phyloP scores from a whole-genome alignment of 495 filamentous ascomycete species.

The Xylaria scruposa region DNA sequence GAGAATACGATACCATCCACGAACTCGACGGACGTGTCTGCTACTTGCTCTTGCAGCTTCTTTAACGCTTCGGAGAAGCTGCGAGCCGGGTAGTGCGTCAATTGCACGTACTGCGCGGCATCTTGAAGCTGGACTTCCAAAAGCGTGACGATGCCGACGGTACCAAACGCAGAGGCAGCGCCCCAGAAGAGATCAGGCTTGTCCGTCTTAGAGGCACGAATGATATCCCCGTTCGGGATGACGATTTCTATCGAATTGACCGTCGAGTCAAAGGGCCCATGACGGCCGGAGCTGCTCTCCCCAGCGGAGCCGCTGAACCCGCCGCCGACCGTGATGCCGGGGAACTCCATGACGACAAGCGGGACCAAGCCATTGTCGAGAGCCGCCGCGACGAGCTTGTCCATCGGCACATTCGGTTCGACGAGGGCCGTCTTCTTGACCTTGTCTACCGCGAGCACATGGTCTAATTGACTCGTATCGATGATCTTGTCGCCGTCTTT shows the following conservation, averaged over 20 bases:
- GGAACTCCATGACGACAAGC: slow-evolving; percentile 68
- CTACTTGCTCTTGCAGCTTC: slow-evolving; percentile 39
- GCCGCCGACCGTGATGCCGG: slow-evolving; percentile 70
- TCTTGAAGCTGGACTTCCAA: slow-evolving; percentile 61
- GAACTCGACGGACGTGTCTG: slow-evolving; percentile 49
- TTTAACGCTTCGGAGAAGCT: slow-evolving; percentile 42
- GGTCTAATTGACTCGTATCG: slow-evolving; percentile 59
- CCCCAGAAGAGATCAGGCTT: slow-evolving; percentile 63
- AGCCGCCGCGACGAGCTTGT: slow-evolving; percentile 60
- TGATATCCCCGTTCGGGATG: slow-evolving; percentile 58
- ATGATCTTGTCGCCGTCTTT: slow-evolving; percentile 55
- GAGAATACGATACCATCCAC: slow-evolving; percentile 60
- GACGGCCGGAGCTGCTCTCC: slow-evolving; percentile 65
- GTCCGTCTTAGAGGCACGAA: slow-evolving; percentile 44
- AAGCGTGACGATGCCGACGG: slow-evolving; percentile 62
- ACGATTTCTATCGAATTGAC: slow-evolving; percentile 66
- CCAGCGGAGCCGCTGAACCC: slow-evolving; percentile 67
- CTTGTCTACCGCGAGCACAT: slow-evolving; percentile 61
- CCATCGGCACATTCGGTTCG: slow-evolving; percentile 72
- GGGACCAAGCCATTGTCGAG: slow-evolving; percentile 59
- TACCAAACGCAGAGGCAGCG: slow-evolving; percentile 64
- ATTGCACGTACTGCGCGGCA: slow-evolving; percentile 58
- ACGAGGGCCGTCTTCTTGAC: slow-evolving; percentile 55
- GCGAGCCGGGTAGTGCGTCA: slow-evolving; percentile 55
- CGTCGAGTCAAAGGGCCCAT: slow-evolving; percentile 65